Percentiles rank a stretch among this genome's conserved stretches.
phyloP scores from a whole-genome alignment of 2,329 filamentous ascomycete genomes.

The Calonectria pseudoreteaudii region DNA sequence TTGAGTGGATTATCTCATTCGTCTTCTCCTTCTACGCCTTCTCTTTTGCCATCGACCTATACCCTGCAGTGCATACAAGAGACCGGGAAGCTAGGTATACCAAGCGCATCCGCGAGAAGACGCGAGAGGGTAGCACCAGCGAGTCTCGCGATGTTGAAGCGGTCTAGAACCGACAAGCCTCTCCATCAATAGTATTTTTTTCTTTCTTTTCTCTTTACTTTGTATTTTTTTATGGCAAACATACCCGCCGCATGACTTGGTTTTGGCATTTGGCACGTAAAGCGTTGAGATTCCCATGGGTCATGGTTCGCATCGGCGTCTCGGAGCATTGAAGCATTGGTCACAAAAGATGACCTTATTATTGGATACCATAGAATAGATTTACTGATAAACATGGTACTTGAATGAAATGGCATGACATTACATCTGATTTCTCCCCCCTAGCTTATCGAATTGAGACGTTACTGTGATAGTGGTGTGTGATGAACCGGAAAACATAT shows the following conservation, averaged over 20 bases:
- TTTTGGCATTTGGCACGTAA: neutral
- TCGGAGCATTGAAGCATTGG: neutral
- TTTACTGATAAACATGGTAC: neutral
- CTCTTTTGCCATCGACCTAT: conserved; percentile 88
- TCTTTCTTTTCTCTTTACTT: neutral
- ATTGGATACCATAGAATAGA: neutral
- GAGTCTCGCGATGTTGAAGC: conserved; percentile 38
- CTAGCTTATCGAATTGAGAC: neutral
- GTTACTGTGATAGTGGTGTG: neutral
- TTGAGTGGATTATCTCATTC: conserved; percentile 85
- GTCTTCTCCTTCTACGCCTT: conserved; percentile 90
- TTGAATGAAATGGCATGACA: neutral
- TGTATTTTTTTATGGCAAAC: neutral
- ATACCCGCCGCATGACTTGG: neutral
- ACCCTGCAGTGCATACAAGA: conserved; percentile 78
- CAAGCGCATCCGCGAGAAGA: conserved; percentile 35
- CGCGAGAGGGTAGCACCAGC: conserved; percentile 12
- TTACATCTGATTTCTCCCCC: neutral
- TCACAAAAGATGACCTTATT: neutral
- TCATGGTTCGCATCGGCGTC: neutral
- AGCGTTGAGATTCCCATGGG: neutral
- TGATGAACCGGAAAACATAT: neutral
- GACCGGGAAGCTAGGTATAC: conserved; percentile 42
- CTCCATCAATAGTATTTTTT: neutral
- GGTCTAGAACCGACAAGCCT: neutral